These are phyloP conservation scores for Yamadazyma buinensis DNA, from an alignment of 1,139 yeast genomes.

Conservation along the genomic window DNA sequence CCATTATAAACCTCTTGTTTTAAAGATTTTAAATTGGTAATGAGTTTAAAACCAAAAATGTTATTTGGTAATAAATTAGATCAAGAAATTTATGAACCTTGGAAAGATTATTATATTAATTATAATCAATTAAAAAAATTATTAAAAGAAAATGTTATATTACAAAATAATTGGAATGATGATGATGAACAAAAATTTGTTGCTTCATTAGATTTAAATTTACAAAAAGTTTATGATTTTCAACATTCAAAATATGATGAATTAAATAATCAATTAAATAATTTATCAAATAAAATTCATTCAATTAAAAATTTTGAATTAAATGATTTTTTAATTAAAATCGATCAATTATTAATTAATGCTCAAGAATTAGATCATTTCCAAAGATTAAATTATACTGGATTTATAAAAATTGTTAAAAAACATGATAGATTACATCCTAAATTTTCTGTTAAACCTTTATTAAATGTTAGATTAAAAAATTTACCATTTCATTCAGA, in stretches of 20 bases:
- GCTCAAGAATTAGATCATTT: constrained; percentile 89
- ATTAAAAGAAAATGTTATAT: constrained; percentile 72
- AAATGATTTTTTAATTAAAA: constrained; percentile 51
- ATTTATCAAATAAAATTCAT: constrained; percentile 44
- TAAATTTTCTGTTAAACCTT: constrained; percentile 80
- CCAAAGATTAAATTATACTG: constrained; percentile 88
- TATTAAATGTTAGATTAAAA: constrained; percentile 81
- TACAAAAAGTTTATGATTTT: constrained; percentile 91
- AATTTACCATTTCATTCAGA: constrained; percentile 91
- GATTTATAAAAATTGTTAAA: constrained; percentile 89
- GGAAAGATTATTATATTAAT: constrained; percentile 80
- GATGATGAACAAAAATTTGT: constrained; percentile 84
- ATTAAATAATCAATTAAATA: constrained; percentile 60
- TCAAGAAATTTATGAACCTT: constrained; percentile 79
- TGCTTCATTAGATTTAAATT: constrained; percentile 71
- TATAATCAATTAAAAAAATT: constrained; percentile 78
- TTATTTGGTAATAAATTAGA: constrained; percentile 81
- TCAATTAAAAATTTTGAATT: constrained; percentile 42
- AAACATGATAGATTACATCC: constrained; percentile 92
- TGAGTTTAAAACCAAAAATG: constrained; percentile 42
- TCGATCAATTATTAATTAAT: constrained; percentile 69
- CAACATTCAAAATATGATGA: constrained; percentile 70
- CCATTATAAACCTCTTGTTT: too few species aligned
- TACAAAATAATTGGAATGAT: constrained; percentile 63
- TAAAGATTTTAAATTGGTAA: too few species aligned